Conservation (phyloP, 768 basidiomycete species). For the Lyophyllum semitale region DNA sequence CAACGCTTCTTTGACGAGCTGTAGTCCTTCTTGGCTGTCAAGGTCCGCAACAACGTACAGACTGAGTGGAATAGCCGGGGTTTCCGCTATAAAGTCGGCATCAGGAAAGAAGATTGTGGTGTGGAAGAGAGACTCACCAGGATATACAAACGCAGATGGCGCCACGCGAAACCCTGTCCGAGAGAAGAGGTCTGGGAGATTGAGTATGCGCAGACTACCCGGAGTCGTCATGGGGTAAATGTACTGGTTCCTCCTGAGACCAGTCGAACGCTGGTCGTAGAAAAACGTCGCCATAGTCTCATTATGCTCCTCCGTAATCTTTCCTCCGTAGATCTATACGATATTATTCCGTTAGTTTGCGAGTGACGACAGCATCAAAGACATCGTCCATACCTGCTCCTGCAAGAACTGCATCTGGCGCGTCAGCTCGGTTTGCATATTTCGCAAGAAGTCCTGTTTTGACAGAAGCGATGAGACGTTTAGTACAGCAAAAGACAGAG, state of each 20-base stretch:
- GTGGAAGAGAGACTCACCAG: conserved; percentile 42
- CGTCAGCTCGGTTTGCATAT: conserved; percentile 59
- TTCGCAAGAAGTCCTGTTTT: conserved; percentile 61
- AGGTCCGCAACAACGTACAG: conserved; percentile 78
- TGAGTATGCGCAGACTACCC: conserved; percentile 52
- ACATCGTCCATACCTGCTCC: conserved; percentile 50
- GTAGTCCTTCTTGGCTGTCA: conserved; percentile 58
- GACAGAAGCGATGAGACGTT: background rate
- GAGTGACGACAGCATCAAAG: background rate
- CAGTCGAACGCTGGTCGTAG: conserved; percentile 82
- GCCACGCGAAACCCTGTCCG: conserved; percentile 43
- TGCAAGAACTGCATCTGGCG: conserved; percentile 70
- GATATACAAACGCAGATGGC: conserved; percentile 59
- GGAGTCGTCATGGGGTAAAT: conserved; percentile 58
- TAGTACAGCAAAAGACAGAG: background rate
- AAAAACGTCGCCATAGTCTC: conserved; percentile 73
- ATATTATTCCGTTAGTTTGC: conserved; percentile 1
- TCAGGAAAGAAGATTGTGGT: background rate
- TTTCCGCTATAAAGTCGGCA: conserved; percentile 24
- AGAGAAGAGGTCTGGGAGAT: conserved; percentile 55
- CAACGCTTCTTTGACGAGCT: conserved; percentile 67
- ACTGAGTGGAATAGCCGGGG: conserved; percentile 42
- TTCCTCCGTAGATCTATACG: conserved; percentile 56
- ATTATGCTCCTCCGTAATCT: conserved; percentile 53
- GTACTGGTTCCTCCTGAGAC: conserved; percentile 70